A percentile compares a stretch with the other conserved stretches of the same genome.
Conservation (phyloP, 192 early-diverging fungal genomes). For the Coemansia brasiliensis region DNA sequence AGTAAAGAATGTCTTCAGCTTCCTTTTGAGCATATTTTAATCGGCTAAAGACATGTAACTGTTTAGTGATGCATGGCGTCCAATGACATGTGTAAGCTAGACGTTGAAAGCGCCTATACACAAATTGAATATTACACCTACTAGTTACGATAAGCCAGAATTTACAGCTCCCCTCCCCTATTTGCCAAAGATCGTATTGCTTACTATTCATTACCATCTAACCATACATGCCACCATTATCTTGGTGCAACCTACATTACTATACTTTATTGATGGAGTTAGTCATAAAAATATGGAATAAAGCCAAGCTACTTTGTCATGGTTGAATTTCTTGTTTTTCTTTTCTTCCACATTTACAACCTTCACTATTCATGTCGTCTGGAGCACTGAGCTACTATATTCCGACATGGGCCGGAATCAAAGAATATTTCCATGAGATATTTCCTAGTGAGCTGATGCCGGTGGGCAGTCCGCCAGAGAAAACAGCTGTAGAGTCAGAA, state of each 20-base stretch:
- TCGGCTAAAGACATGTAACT: too few species aligned
- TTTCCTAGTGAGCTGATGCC: constrained; percentile 52
- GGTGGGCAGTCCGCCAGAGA: constrained; percentile 39
- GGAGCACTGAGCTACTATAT: constrained; percentile 40
- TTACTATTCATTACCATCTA: background rate
- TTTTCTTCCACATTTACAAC: constrained; percentile 1
- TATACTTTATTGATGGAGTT: too few species aligned
- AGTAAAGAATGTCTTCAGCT: background rate
- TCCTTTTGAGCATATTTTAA: too few species aligned
- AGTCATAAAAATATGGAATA: constrained; percentile 5
- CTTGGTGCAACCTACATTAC: too few species aligned
- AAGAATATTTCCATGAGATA: constrained; percentile 27
- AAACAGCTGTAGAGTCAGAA: constrained; percentile 21
- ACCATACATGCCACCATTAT: too few species aligned
- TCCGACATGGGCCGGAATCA: constrained; percentile 39
- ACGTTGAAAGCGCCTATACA: too few species aligned
- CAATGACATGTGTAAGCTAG: background rate
- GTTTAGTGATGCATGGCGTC: background rate
- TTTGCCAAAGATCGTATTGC: constrained; percentile 7
- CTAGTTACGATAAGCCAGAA: too few species aligned
- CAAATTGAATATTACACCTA: too few species aligned
- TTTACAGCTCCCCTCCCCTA: too few species aligned
- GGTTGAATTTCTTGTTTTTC: background rate
- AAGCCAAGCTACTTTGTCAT: background rate
- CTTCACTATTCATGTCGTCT: constrained; percentile 13